Base-by-base conservation (phyloP, 345 rosid genomes). In the Hibiscus mutabilis region DNA sequence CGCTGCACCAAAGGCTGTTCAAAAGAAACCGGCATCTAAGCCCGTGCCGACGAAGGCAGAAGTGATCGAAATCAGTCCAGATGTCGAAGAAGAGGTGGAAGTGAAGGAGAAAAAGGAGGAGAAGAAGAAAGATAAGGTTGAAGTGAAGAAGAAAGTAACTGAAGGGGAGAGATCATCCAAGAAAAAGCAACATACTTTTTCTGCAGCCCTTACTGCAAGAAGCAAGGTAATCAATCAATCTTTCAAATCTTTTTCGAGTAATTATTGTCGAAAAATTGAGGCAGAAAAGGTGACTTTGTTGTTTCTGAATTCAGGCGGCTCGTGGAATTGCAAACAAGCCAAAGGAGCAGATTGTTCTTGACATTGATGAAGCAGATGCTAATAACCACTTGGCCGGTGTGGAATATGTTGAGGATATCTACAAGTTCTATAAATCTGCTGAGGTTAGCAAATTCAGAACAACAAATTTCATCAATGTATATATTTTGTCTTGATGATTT, bases 341-440 rank as follows among this genome's bases (percentile, higher is more conserved):
- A 21, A 88, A 83, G 75, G 87, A 82, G 63, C 56, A 75, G 40
- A 44, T 81, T 13, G 62, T 88, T 42, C 14, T 42, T 62, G 94
- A 95, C 44, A 95, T 95, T 15, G 99, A 95, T 74, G 88, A 82
- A 3, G 86, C 80, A 11, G 98, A 96, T 61, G 88, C 79, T 66
- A 73, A 83, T 46, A 86, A 90, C 49, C 84, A 96, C 63, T 82
- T 92, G 76, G 92, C 97, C 16, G 97, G 82, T 13, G 85, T 86
- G 0, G 99, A 96, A 57, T 96, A 96, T 70, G 89, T 92, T 19
- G 98, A 95, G 53, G 98, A 95, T 76, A 89, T 95, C 35, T 95
- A 92, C 84, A 81, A 78, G 66, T 96, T 87, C 82, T 96, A 92
- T 74, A 92, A 91, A 80, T 82, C 79, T 51, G 97, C 75, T 60